A percentile compares a stretch with the other conserved stretches of the same genome.
Conservation (phyloP, 139 green algal species). For the Pycnococcus provasolii region DNA sequence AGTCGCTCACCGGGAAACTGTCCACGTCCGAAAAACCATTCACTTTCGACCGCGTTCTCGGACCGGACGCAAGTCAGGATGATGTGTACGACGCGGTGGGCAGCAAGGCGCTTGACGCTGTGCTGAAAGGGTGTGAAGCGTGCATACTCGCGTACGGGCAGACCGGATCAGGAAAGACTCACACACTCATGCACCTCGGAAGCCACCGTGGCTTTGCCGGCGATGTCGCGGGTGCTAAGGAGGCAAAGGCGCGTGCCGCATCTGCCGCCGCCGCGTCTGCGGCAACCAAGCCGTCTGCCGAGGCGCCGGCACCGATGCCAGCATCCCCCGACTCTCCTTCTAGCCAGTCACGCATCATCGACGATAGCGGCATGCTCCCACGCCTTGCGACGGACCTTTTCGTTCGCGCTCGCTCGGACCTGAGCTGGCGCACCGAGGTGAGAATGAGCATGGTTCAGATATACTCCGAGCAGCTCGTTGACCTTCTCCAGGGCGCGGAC, state of each 20-base stretch:
- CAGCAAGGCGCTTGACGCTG: slow-evolving; percentile 8
- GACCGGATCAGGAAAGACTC: slow-evolving; percentile 33
- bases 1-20: background rate
- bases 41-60: slow-evolving; percentile 12
- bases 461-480: slow-evolving; percentile 33
- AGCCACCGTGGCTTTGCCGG: background rate
- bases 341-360: too few species aligned
- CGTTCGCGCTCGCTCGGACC: slow-evolving; percentile 6
- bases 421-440: slow-evolving; percentile 10
- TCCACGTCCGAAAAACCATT: background rate
- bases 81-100: slow-evolving; percentile 23
- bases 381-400: slow-evolving; percentile 23
- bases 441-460: slow-evolving; percentile 28
- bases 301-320: background rate
- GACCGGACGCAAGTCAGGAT: background rate
- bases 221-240: background rate
- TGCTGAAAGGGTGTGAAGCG: slow-evolving; percentile 16
- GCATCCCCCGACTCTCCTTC: too few species aligned
- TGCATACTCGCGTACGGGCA: slow-evolving; percentile 35
- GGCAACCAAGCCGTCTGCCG: background rate
- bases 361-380: slow-evolving; percentile 16
- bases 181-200: slow-evolving; percentile 19
- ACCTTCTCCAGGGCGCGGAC: slow-evolving; percentile 17
- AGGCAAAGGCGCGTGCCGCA: background rate
- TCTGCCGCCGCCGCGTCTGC: background rate